A percentile compares a stretch with the other conserved stretches of the same genome.
phyloP scores from a whole-genome alignment of 1,284 basidiomycete species.

The Xerocomus tenax region DNA sequence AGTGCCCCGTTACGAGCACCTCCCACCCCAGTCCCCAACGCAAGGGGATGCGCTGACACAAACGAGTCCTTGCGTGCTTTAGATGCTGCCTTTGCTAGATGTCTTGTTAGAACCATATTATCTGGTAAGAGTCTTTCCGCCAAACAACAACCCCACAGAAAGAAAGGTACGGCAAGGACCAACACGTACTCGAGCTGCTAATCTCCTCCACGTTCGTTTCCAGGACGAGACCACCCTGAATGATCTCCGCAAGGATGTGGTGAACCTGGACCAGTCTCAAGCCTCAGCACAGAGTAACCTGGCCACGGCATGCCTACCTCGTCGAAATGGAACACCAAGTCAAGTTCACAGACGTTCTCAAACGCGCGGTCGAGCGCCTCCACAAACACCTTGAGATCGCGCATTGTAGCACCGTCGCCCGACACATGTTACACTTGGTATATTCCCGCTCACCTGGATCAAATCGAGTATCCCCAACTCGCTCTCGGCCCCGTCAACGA shows the following conservation, averaged over 20 bases:
- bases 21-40: slow-evolving; percentile 51
- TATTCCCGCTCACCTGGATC: slow-evolving; percentile 69
- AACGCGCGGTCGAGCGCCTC: slow-evolving; percentile 93
- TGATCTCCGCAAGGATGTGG: slow-evolving; percentile 88
- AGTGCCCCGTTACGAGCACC: slow-evolving; percentile 52
- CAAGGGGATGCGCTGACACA: slow-evolving; percentile 66
- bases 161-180: slow-evolving; percentile 31
- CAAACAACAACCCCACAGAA: slow-evolving; percentile 1
- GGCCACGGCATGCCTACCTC: slow-evolving; percentile 50
- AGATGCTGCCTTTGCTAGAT: slow-evolving; percentile 55
- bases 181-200: slow-evolving; percentile 56
- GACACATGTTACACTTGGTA: not conserved
- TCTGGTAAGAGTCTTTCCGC: not conserved
- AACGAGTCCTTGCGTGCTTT: slow-evolving; percentile 69
- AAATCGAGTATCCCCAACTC: slow-evolving; percentile 94
- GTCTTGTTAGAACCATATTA: slow-evolving; percentile 10
- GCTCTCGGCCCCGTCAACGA: slow-evolving; percentile 91
- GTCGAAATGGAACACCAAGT: slow-evolving; percentile 97
- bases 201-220: slow-evolving; percentile 97
- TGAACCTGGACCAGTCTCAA: slow-evolving; percentile 52
- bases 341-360: slow-evolving; percentile 97
- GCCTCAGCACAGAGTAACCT: slow-evolving; percentile 3
- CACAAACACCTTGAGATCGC: slow-evolving; percentile 71
- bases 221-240: slow-evolving; percentile 95
- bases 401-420: not conserved